phyloP scores from a whole-genome alignment of 2,329 filamentous ascomycete species.

The Botryotinia globosa region DNA sequence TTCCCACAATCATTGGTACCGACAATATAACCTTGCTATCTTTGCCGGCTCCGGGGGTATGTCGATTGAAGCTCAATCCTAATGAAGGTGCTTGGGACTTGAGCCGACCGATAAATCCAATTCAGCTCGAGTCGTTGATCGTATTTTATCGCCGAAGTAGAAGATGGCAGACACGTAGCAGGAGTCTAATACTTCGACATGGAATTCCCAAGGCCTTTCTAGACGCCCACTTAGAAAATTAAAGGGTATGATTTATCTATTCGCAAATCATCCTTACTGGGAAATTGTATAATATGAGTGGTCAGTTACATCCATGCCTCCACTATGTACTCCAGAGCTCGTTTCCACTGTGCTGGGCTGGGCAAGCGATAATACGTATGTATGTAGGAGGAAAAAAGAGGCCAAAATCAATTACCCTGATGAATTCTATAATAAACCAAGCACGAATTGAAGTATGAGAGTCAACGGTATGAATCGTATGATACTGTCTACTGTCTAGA shows the following conservation, averaged over 20 bases:
- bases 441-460: not conserved
- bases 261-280: not conserved
- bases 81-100: not conserved
- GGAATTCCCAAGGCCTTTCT: not conserved
- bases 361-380: not conserved
- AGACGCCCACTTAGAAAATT: not conserved
- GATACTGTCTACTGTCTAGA: not conserved
- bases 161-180: not conserved
- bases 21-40: not conserved
- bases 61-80: not conserved
- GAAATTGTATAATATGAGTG: not conserved
- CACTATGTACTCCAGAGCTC: not conserved
- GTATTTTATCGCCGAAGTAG: too few relatives aligned
- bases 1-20: not conserved
- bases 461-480: too few relatives aligned
- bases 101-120: not conserved
- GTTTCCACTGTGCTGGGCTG: constrained; percentile 13
- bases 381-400: too few relatives aligned
- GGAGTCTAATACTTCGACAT: not conserved
- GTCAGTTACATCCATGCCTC: not conserved
- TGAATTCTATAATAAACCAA: not conserved
- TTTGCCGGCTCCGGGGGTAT: not conserved
- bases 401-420: too few relatives aligned
- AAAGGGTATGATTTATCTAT: not conserved
- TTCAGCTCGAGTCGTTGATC: not conserved